A percentile compares a stretch with the other conserved stretches of the same genome.
Conservation (phyloP, 192 early-diverging fungal genomes). For the Coemansia guatemalensis region DNA sequence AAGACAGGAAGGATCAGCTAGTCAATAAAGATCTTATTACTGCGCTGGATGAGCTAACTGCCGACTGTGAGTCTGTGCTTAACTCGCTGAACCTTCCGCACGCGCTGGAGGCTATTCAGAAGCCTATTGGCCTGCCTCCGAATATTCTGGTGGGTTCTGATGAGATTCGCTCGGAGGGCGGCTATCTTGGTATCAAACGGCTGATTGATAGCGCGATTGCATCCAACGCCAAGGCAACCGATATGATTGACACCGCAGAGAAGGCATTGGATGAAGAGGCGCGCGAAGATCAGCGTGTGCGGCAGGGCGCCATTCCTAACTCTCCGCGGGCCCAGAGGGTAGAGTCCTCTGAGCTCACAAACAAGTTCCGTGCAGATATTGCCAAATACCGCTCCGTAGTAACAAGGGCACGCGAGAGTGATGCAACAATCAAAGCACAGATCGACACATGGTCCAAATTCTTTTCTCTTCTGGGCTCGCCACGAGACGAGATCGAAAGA, state of each 20-base stretch:
- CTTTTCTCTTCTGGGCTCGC: slow-evolving; percentile 32
- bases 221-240: slow-evolving; percentile 49
- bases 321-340: slow-evolving; percentile 15
- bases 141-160: slow-evolving; percentile 67
- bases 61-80: slow-evolving; percentile 66
- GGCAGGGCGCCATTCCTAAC: slow-evolving; percentile 4
- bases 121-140: slow-evolving; percentile 75
- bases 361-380: slow-evolving; percentile 34
- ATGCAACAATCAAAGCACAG: slow-evolving; percentile 61
- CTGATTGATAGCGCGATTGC: slow-evolving; percentile 62
- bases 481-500: slow-evolving; percentile 54
- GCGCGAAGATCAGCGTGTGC: slow-evolving; percentile 31
- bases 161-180: slow-evolving; percentile 74
- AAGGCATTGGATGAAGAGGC: slow-evolving; percentile 39
- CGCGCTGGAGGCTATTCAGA: slow-evolving; percentile 69
- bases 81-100: slow-evolving; percentile 69
- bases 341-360: slow-evolving; percentile 37
- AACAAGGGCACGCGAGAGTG: slow-evolving; percentile 69
- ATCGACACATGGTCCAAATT: slow-evolving; percentile 45
- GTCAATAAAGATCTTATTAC: slow-evolving; percentile 67
- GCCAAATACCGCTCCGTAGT: slow-evolving; percentile 62
- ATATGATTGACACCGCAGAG: slow-evolving; percentile 62
- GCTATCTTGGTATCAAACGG: slow-evolving; percentile 60
- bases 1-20: slow-evolving; percentile 76
- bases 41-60: slow-evolving; percentile 67